Percentiles rank a stretch among this genome's conserved stretches.
These are phyloP conservation scores for Arthrinium puccinioides DNA, from an alignment of 2,329 filamentous ascomycete genomes.

Conservation along the genomic window DNA sequence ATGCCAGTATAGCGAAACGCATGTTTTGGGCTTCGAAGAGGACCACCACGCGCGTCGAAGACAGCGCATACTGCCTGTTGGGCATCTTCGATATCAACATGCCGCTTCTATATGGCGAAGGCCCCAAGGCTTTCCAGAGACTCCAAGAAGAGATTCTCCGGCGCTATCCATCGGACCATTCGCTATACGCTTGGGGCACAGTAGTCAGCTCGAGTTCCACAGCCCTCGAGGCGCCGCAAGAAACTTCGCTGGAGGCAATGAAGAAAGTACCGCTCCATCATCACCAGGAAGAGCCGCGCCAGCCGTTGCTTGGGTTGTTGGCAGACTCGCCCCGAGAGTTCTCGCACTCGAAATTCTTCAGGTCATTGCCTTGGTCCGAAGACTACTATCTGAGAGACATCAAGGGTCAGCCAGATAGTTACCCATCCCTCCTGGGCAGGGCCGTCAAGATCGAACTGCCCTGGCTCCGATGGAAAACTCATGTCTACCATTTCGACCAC, in stretches of 20 bases:
- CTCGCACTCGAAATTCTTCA: too few relatives aligned
- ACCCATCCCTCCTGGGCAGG: too few relatives aligned
- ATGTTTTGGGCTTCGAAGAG: background rate
- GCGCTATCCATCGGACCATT: background rate
- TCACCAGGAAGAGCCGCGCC: too few relatives aligned
- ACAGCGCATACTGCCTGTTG: constrained; percentile 2
- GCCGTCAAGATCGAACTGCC: too few relatives aligned
- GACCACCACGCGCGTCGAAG: background rate
- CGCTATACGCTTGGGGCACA: background rate
- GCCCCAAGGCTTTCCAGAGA: background rate
- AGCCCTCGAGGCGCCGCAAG: background rate
- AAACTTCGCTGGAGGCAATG: background rate
- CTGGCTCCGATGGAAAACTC: too few relatives aligned
- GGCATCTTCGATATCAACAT: constrained; percentile 1
- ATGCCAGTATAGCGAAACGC: constrained; percentile 7
- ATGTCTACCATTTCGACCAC: too few relatives aligned
- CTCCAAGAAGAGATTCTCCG: background rate
- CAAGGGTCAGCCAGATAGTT: too few relatives aligned
- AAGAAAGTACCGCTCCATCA: too few relatives aligned
- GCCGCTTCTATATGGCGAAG: constrained; percentile 1
- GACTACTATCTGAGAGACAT: too few relatives aligned
- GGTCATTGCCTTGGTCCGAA: too few relatives aligned
- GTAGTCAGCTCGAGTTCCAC: background rate
- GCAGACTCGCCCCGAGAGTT: background rate
- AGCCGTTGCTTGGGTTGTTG: background rate